Conservation (phyloP, 768 basidiomycete genomes). For the Gloeopeniophorella convolvens region DNA sequence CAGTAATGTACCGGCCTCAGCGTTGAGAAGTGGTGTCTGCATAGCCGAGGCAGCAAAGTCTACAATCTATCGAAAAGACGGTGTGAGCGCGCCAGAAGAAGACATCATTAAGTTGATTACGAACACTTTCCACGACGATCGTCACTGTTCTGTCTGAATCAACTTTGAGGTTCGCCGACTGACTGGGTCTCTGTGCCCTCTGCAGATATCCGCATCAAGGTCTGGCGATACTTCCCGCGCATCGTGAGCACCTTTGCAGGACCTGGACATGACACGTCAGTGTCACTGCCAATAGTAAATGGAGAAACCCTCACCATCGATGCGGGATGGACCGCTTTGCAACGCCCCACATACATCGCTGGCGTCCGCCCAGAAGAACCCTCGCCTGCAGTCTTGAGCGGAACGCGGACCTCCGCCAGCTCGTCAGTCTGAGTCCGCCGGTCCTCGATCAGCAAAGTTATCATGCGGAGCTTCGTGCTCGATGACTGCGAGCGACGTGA, state of each 20-base stretch:
- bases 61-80: background rate
- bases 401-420: slow-evolving; percentile 60
- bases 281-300: background rate
- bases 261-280: background rate
- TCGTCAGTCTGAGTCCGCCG: slow-evolving; percentile 47
- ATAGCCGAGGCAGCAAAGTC: background rate
- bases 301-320: slow-evolving; percentile 48
- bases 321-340: slow-evolving; percentile 55
- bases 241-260: slow-evolving; percentile 18
- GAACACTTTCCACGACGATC: slow-evolving; percentile 14
- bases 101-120: background rate
- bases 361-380: slow-evolving; percentile 69
- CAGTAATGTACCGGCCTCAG: background rate
- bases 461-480: slow-evolving; percentile 35
- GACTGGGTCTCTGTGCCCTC: slow-evolving; percentile 16
- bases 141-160: slow-evolving; percentile 8
- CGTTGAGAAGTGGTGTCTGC: background rate
- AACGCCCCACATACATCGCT: slow-evolving; percentile 52
- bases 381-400: slow-evolving; percentile 40
- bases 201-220: slow-evolving; percentile 9
- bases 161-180: slow-evolving; percentile 14
- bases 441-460: slow-evolving; percentile 66
- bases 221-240: slow-evolving; percentile 19
- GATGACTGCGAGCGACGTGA: background rate
- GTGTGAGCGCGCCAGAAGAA: background rate